Conservation (phyloP, 495 filamentous ascomycete species). For the Lasiosphaeriaceae sp. region DNA sequence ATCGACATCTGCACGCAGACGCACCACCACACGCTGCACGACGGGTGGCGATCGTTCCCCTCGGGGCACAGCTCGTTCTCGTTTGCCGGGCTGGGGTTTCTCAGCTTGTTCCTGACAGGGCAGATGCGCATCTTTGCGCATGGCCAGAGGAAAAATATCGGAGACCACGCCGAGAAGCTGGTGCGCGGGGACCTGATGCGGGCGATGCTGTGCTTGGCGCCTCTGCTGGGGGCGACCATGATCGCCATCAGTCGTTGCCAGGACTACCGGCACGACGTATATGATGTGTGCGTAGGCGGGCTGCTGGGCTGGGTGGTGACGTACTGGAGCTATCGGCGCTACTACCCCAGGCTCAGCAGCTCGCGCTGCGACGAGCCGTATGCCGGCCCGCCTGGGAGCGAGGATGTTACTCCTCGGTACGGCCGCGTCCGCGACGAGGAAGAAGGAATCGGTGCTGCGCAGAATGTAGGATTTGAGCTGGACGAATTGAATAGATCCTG, state of each 20-base stretch:
- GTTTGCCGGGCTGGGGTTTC: conserved; percentile 80
- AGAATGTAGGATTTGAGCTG: conserved; percentile 31
- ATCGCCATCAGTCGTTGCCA: conserved; percentile 88
- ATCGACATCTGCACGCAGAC: conserved; percentile 78
- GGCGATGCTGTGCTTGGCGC: conserved; percentile 61
- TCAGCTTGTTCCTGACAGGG: conserved; percentile 72
- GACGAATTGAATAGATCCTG: conserved; percentile 6
- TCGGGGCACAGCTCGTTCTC: conserved; percentile 84
- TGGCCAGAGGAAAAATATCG: conserved; percentile 23
- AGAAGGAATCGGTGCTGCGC: conserved; percentile 16
- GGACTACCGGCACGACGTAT: conserved; percentile 94
- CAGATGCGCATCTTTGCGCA: conserved; percentile 80
- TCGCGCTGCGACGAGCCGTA: conserved; percentile 49
- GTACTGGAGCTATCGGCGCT: conserved; percentile 76
- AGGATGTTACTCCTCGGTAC: conserved; percentile 15
- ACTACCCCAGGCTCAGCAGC: conserved; percentile 50
- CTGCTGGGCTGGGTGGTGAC: conserved; percentile 69
- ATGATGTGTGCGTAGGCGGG: conserved; percentile 77
- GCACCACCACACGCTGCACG: conserved; percentile 72
- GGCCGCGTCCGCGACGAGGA: conserved; percentile 32
- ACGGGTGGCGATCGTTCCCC: conserved; percentile 92
- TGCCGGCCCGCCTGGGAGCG: conserved; percentile 26
- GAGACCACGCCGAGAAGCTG: conserved; percentile 22
- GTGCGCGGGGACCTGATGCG: conserved; percentile 56
- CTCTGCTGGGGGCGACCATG: conserved; percentile 75